These are phyloP conservation scores for Pelagophyceae sp. DNA, from an alignment of 352 stramenopile species.

Conservation along the genomic window DNA sequence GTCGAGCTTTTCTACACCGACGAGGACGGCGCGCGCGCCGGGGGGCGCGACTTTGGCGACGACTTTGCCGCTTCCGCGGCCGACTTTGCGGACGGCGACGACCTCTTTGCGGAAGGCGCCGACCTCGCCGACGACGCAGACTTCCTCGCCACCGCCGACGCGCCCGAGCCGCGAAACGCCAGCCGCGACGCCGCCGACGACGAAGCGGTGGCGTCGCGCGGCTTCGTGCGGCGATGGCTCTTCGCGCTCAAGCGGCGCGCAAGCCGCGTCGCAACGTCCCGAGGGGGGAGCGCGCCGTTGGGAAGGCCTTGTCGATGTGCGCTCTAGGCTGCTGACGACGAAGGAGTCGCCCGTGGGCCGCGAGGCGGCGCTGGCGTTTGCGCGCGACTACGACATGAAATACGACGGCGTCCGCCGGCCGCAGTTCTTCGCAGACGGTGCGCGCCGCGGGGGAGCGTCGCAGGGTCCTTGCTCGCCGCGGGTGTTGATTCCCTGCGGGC, in stretches of 20 bases:
- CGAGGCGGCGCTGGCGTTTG: not conserved
- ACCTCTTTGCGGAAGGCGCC: not conserved
- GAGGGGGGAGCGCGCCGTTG: not conserved
- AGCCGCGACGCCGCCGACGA: not conserved
- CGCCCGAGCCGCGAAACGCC: not conserved
- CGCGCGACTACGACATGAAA: not conserved
- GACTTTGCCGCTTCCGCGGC: too few species aligned
- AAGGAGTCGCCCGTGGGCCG: not conserved
- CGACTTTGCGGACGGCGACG: not conserved
- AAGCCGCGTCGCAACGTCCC: too few species aligned
- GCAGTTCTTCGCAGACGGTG: constrained; percentile 15
- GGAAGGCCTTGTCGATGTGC: not conserved
- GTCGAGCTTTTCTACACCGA: not conserved
- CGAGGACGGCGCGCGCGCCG: too few species aligned
- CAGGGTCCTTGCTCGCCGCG: too few species aligned
- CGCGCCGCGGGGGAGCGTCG: too few species aligned
- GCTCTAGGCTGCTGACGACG: not conserved
- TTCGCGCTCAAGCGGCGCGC: too few species aligned
- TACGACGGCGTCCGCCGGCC: constrained; percentile 18
- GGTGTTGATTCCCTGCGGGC: too few species aligned
- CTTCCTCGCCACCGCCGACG: not conserved
- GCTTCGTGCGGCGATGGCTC: too few species aligned
- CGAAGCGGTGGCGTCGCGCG: not conserved
- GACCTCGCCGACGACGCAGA: not conserved
- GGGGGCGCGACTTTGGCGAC: too few species aligned